These are phyloP conservation scores for Acarospora socialis DNA, from an alignment of 2,329 filamentous ascomycete species.

Conservation along the genomic window DNA sequence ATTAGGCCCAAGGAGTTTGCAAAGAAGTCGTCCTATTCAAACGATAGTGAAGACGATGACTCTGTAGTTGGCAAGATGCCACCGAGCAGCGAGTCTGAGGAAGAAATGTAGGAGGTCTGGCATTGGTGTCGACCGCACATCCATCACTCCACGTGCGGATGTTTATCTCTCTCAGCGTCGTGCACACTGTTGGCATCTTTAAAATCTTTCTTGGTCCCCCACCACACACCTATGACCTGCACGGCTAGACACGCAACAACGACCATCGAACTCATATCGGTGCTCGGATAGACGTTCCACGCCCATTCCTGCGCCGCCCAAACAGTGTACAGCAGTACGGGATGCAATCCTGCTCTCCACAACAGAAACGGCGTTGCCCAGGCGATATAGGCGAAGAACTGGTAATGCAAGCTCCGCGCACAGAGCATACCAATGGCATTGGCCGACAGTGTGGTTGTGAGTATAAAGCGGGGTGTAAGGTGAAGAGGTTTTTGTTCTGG, in stretches of 20 bases:
- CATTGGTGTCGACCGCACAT: not conserved
- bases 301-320: slow-evolving; percentile 80
- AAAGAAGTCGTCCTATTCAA: slow-evolving; percentile 44
- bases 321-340: slow-evolving; percentile 49
- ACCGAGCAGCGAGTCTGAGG: slow-evolving; percentile 63
- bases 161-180: slow-evolving; percentile 8
- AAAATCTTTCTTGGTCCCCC: slow-evolving; percentile 21
- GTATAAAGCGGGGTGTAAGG: slow-evolving; percentile 57
- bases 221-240: slow-evolving; percentile 50
- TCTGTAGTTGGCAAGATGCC: slow-evolving; percentile 76
- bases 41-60: slow-evolving; percentile 60
- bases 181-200: slow-evolving; percentile 4
- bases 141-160: slow-evolving; percentile 11
- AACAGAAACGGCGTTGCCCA: slow-evolving; percentile 81
- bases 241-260: slow-evolving; percentile 58
- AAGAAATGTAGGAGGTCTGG: slow-evolving; percentile 28
- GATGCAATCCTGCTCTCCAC: slow-evolving; percentile 61
- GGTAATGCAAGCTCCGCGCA: slow-evolving; percentile 81
- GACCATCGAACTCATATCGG: slow-evolving; percentile 44
- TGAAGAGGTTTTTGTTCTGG: slow-evolving; percentile 39
- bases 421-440: slow-evolving; percentile 71
- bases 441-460: slow-evolving; percentile 62
- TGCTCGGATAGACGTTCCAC: slow-evolving; percentile 90
- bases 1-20: slow-evolving; percentile 68
- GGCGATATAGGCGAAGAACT: slow-evolving; percentile 84